A percentile compares a stretch with the other conserved stretches of the same genome.
phyloP scores from a whole-genome alignment of 1,139 yeast species.

The Geotrichum klebahnii region DNA sequence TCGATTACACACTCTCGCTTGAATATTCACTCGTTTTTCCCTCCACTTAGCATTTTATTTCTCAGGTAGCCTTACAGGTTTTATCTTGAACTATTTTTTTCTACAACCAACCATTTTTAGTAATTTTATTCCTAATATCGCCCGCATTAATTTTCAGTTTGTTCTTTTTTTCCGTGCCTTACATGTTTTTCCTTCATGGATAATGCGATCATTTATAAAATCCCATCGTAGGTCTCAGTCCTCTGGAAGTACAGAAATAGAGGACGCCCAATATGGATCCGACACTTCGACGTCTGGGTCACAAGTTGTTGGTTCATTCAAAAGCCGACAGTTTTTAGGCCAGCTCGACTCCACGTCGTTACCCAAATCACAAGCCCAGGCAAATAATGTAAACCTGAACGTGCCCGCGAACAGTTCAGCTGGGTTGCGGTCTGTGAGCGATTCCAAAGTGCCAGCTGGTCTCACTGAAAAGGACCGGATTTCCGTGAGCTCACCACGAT shows the following conservation, averaged over 20 bases:
- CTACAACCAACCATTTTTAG: too few relatives aligned
- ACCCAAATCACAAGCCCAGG: background rate
- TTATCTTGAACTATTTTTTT: too few relatives aligned
- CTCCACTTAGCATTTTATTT: too few relatives aligned
- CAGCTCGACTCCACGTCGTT: background rate
- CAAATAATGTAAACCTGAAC: background rate
- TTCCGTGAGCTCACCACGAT: conserved; percentile 7
- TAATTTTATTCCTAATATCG: too few relatives aligned
- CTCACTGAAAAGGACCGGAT: background rate
- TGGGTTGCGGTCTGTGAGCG: conserved; percentile 1
- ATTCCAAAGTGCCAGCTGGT: background rate
- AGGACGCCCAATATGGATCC: background rate
- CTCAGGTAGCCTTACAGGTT: too few relatives aligned
- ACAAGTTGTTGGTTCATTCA: too few relatives aligned
- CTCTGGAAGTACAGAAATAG: conserved; percentile 18
- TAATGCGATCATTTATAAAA: conserved; percentile 30
- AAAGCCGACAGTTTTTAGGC: background rate
- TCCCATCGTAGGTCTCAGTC: conserved; percentile 27
- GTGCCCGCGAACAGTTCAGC: background rate
- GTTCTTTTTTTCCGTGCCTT: background rate
- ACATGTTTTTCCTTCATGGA: background rate
- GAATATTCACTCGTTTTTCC: too few relatives aligned
- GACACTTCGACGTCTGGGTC: background rate
- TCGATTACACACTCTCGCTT: too few relatives aligned
- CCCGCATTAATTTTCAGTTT: too few relatives aligned